Percentiles rank a stretch among this genome's conserved stretches.
These are phyloP conservation scores for Citrus hindsii DNA, from an alignment of 345 rosid species.

Conservation along the genomic window DNA sequence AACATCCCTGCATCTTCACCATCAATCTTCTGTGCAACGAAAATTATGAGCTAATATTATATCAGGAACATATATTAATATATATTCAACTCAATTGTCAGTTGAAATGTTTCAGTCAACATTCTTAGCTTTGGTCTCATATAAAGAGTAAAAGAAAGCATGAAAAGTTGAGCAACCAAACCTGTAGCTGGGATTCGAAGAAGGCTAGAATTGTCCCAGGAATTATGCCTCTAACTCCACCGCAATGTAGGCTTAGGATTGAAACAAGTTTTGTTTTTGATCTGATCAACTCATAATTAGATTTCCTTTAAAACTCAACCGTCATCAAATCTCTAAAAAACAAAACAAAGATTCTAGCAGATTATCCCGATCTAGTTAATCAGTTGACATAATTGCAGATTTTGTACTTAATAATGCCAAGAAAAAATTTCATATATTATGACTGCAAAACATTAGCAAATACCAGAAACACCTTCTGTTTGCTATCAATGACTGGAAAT, in stretches of 20 bases:
- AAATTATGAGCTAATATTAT: background rate
- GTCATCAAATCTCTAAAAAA: background rate
- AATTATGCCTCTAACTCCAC: slow-evolving; percentile 17
- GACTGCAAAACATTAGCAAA: background rate
- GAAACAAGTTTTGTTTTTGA: background rate
- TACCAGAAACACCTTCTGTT: background rate
- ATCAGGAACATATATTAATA: too few species aligned
- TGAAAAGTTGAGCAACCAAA: background rate
- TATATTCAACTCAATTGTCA: too few species aligned
- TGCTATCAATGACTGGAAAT: background rate
- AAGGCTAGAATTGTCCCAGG: slow-evolving; percentile 14
- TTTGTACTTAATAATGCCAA: background rate
- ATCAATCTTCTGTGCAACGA: slow-evolving; percentile 5
- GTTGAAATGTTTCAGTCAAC: background rate
- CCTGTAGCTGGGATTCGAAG: slow-evolving; percentile 24
- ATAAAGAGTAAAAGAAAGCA: background rate
- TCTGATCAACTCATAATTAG: background rate
- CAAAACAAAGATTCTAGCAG: background rate
- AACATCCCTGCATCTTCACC: slow-evolving; percentile 15
- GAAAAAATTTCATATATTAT: background rate
- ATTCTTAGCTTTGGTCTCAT: background rate
- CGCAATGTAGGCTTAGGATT: slow-evolving; percentile 18
- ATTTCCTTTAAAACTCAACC: background rate
- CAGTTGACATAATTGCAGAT: background rate
- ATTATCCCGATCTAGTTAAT: background rate